A percentile compares a stretch with the other conserved stretches of the same genome.
Conservation (phyloP, 208 protist genomes). For the Acanthamoeba healyi region DNA sequence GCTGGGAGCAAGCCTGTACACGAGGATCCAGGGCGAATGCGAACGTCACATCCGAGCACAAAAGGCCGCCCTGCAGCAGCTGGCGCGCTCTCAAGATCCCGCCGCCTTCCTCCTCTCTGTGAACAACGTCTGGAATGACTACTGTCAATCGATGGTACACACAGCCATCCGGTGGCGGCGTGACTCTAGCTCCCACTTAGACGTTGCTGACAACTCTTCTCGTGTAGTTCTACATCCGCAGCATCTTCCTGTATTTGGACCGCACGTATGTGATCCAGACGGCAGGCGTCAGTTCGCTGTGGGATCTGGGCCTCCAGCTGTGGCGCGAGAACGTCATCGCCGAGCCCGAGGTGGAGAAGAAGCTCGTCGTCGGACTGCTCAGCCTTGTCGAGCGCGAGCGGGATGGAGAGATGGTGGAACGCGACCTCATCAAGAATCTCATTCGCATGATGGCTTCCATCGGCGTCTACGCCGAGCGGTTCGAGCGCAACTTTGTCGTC, state of each 20-base stretch:
- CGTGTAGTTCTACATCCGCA: slow-evolving; percentile 81
- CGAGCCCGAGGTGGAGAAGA: slow-evolving; percentile 77
- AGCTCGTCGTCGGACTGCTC: slow-evolving; percentile 78
- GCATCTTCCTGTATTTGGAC: slow-evolving; percentile 89
- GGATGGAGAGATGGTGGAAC: slow-evolving; percentile 78
- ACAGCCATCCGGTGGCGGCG: not conserved
- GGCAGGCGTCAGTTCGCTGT: slow-evolving; percentile 76
- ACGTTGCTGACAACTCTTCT: not conserved
- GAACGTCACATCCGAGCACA: slow-evolving; percentile 18
- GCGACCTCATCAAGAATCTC: slow-evolving; percentile 56
- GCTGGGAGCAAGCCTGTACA: slow-evolving; percentile 76
- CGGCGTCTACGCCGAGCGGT: slow-evolving; percentile 79
- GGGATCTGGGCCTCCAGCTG: slow-evolving; percentile 86
- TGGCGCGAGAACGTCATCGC: slow-evolving; percentile 75
- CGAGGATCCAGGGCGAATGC: slow-evolving; percentile 69
- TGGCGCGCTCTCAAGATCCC: slow-evolving; percentile 20
- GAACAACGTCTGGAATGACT: slow-evolving; percentile 75
- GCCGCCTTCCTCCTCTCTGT: slow-evolving; percentile 74
- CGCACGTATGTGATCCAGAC: slow-evolving; percentile 87
- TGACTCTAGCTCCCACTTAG: not conserved
- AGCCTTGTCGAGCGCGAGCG: slow-evolving; percentile 81
- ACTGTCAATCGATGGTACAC: slow-evolving; percentile 81
- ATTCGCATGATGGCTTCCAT: slow-evolving; percentile 75
- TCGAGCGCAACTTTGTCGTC: slow-evolving; percentile 84
- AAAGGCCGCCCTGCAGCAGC: not conserved